Base-by-base conservation (phyloP, 2,329 filamentous ascomycete genomes). In the Albifimbria verrucaria region DNA sequence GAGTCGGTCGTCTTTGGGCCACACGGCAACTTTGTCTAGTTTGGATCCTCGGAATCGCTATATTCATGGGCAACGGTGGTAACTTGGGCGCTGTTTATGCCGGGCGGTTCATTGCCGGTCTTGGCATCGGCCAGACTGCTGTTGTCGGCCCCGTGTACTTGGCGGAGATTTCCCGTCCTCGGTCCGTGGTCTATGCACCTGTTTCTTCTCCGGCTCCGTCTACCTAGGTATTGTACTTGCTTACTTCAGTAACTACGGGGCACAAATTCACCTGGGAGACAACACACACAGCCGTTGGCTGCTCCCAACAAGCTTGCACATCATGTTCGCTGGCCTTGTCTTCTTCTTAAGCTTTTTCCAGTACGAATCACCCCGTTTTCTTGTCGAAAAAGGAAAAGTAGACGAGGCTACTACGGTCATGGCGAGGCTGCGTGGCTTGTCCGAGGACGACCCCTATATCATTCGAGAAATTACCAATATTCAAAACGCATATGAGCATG, bases 141-240 rank as follows among this genome's bases (percentile, higher is more conserved):
- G 85, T 87, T 6, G 83, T 87, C 36, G 85, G 68, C 0, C 87
- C 88, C 0, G 80, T 89, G 2, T 91, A 90, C 66, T 81, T 91
- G 24, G 85, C 87, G 4, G 88, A 91, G 69, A 85, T 89, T 41
- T 81, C 87, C 0, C 87, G 88, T 0, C 85, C 2, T 80, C 83
- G 2, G 77, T 90, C 54, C 82, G 88, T 51, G 88, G 89, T 58
- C 81, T 92, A 22, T 91, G 87, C 64, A 89, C 88, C 2, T 87
- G 72, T 53, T 69, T 74, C 62, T 76, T 76, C 62, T 75, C 72
- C 10, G 73, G 73, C 2, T 71, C 72, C 48, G 89, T 92, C 22
- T 92, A 92, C 64, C 70, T 89, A 50, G 89, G 88, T 21, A 90
- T 92, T 56, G 87, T 92, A 62, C 76, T 92, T 17, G 87, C 87